Evolutionary conservation across 805 yeast genomes (phyloP), one percentile per base, ranked within the genome.

Genomic region (Saccharomyces cerevisiae): DNA sequence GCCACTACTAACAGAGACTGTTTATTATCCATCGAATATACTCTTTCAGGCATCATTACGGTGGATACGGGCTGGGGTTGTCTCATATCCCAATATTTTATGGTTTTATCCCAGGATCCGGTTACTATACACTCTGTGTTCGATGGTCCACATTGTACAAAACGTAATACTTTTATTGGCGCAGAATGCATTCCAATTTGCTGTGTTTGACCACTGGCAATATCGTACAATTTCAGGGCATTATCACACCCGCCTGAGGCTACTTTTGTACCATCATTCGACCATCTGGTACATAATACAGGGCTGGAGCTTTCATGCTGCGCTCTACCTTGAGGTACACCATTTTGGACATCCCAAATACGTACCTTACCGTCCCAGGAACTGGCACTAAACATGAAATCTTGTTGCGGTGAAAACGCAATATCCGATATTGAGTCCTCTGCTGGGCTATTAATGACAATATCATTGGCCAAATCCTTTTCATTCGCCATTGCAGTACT

Each of bases 281-380:
- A 80, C 92, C 96, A 92, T 62, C 89, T 79, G 1, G 91, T 82
- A 11, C 86, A 73, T 51, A 94, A 73, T 2, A 88, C 96, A 0
- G 98, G 97, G 0, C 81, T 97, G 41, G 85, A 88, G 68, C 92
- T 97, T 66, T 88, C 96, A 70, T 79, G 91, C 64, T 91, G 69
- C 0, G 97, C 97, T 50, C 96, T 74, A 8, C 96, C 97, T 63
- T 87, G 94, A 29, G 89, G 83, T 53, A 81, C 80, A 4, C 97
- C 97, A 43, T 80, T 78, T 47, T 84, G 78, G 17, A 91, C 82
- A 70, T 94, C 98, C 76, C 94, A 94, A 53, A 94, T 84, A 57
- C 98, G 79, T 46, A 89, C 97, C 67, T 89, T 90, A 63, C 86
- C 87, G 72, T 94, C 99, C 99, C 99, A 94, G 17, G 95, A 85